Conservation (phyloP, 345 rosid genomes). For the Salix suchowensis region DNA sequence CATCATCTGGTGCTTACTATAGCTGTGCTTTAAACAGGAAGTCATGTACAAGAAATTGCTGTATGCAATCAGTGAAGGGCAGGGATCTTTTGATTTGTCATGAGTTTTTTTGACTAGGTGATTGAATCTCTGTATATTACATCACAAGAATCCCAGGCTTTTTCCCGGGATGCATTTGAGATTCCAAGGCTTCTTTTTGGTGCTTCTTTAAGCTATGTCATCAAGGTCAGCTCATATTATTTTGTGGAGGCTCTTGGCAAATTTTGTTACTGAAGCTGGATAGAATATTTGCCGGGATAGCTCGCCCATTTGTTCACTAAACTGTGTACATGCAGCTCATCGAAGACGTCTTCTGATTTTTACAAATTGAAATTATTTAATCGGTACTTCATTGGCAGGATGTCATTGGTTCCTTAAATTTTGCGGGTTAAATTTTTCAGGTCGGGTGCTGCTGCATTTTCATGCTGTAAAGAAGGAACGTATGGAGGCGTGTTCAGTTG, state of each 20-base stretch:
- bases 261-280: background rate
- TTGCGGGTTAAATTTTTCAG: conserved; percentile 10
- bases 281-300: background rate
- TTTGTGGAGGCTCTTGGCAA: background rate
- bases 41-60: conserved; percentile 87
- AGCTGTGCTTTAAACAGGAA: conserved; percentile 53
- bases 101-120: conserved; percentile 38
- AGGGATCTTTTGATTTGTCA: conserved; percentile 95
- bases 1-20: conserved; percentile 10
- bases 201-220: conserved; percentile 13
- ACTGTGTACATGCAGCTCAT: background rate
- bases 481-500: conserved; percentile 21
- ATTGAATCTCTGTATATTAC: conserved; percentile 24
- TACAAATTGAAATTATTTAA: background rate
- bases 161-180: conserved; percentile 26
- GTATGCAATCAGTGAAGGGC: conserved; percentile 94
- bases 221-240: conserved; percentile 28
- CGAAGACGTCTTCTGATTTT: background rate
- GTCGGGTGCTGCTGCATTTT: conserved; percentile 10
- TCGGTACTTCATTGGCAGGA: background rate
- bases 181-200: conserved; percentile 30
- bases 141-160: conserved; percentile 17
- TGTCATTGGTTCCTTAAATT: background rate
- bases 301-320: background rate
- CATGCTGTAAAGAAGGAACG: conserved; percentile 12